Base-by-base conservation (phyloP, 306 rosid species). In the Sindora glabra region DNA sequence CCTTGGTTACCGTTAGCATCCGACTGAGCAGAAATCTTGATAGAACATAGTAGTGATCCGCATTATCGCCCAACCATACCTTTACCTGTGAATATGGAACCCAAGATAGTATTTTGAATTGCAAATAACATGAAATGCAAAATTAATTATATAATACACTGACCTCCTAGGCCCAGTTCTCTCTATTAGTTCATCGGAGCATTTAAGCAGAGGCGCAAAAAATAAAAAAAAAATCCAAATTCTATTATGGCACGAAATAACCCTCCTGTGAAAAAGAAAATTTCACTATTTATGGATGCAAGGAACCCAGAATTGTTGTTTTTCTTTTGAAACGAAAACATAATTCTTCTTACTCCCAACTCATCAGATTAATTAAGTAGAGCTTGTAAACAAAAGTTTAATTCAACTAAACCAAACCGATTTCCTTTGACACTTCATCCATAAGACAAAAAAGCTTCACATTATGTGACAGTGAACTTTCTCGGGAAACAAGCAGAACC, bases 51-150 rank as follows among this genome's bases (percentile, higher is more conserved):
- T 92, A 88, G 76, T 92, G 98, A 64, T 92, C 98, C 1, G 95
- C 98, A 79, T 88, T 82, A 58, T 86, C 98, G 56, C 96, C 98
- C 84, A 92, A 74, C 98, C 98, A 92, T 22, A 92, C 98, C 76
- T 88, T 88, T 1, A 92, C 98, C 98, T 88, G 69, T 1, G n/a
- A 34, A 59, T 42, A 59, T 26, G 25, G 56, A 18, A 48, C 38
- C 21, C 70, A 55, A n/a, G 4, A 63, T 5, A 23, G 12, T 12
- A 34, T 5, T 10, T 33, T 46, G 10, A 68, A 41, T 33, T 12
- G 4, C 8, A 57, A 4, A 55, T 24, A 45, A 23, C 26, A 5
- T 18, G 14, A 52, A 34, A 36, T 13, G 3, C 17, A 42, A 15
- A 32, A 36, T 2, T n/a, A 22, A 29, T 15, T 10, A 67, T n/a